Evolutionary conservation across 495 filamentous ascomycete species (phyloP).

Genomic region (Tuber calosporum): DNA sequence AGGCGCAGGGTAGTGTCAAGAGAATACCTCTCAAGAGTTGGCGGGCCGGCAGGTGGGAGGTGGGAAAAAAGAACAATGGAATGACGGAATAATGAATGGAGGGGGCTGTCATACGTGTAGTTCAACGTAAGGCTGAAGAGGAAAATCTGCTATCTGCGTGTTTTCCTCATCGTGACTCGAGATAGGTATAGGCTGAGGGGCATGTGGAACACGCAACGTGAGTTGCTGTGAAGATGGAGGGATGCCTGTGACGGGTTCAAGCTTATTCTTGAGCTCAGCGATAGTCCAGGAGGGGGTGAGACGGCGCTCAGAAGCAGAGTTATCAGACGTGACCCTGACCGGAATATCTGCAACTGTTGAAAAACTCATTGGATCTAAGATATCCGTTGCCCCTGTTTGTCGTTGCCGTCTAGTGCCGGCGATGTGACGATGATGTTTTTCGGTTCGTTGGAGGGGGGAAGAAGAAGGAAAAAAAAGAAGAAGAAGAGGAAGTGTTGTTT

Average conservation of each 20-base stretch:
- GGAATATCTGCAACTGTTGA: constrained; percentile 71
- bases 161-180: constrained; percentile 62
- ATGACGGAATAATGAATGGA: constrained; percentile 38
- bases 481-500: neutral
- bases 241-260: constrained; percentile 89
- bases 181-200: constrained; percentile 51
- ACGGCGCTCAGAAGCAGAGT: constrained; percentile 71
- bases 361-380: constrained; percentile 42
- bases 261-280: constrained; percentile 72
- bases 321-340: constrained; percentile 71
- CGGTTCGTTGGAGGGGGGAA: neutral
- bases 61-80: constrained; percentile 20
- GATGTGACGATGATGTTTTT: constrained; percentile 9
- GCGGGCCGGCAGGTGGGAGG: constrained; percentile 23
- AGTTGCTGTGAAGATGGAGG: constrained; percentile 73
- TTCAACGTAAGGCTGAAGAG: constrained; percentile 64
- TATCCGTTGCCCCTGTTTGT: constrained; percentile 16
- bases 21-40: constrained; percentile 30
- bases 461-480: neutral
- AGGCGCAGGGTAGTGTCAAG: neutral
- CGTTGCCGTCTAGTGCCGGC: constrained; percentile 21
- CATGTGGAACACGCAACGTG: constrained; percentile 53
- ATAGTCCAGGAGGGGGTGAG: constrained; percentile 91
- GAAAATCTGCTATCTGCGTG: constrained; percentile 55
- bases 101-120: constrained; percentile 56